phyloP scores from a whole-genome alignment of 2,329 filamentous ascomycete species.

The Paramyrothecium sp. region DNA sequence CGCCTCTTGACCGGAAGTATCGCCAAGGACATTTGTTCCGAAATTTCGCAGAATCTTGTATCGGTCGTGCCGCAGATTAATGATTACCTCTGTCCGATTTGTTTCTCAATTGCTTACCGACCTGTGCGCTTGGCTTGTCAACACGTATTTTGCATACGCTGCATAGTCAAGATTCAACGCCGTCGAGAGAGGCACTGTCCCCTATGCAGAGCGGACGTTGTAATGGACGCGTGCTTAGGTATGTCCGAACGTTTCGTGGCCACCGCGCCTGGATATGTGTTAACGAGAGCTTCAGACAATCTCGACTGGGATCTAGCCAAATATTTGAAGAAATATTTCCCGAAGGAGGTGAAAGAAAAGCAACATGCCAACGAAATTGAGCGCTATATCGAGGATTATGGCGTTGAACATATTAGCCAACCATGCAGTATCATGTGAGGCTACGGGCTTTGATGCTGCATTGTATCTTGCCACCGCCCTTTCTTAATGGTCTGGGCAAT shows the following conservation, averaged over 20 bases:
- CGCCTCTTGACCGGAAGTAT: conserved; percentile 65
- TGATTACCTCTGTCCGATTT: conserved; percentile 81
- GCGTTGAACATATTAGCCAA: conserved; percentile 59
- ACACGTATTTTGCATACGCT: conserved; percentile 82
- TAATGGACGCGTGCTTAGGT: conserved; percentile 68
- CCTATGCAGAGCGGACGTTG: conserved; percentile 69
- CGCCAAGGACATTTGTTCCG: conserved; percentile 72
- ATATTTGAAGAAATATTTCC: conserved; percentile 75
- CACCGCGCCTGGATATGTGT: background rate
- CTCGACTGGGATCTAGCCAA: conserved; percentile 67
- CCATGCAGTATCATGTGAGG: conserved; percentile 61
- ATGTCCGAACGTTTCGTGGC: conserved; percentile 23
- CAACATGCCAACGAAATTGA: conserved; percentile 71
- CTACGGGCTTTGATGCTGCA: background rate
- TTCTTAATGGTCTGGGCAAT: too few relatives aligned
- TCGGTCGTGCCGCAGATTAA: conserved; percentile 76
- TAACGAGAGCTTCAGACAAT: conserved; percentile 48
- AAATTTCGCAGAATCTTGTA: conserved; percentile 71
- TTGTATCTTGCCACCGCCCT: too few relatives aligned
- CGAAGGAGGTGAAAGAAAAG: conserved; percentile 66
- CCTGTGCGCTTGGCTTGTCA: conserved; percentile 74
- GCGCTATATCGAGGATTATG: conserved; percentile 71
- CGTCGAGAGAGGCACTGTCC: conserved; percentile 69
- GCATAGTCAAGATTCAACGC: conserved; percentile 76
- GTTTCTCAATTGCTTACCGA: conserved; percentile 75